Percentiles rank a stretch among this genome's conserved stretches.
These are phyloP conservation scores for Penicillium sp. DNA, from an alignment of 2,329 filamentous ascomycete species.

Conservation along the genomic window DNA sequence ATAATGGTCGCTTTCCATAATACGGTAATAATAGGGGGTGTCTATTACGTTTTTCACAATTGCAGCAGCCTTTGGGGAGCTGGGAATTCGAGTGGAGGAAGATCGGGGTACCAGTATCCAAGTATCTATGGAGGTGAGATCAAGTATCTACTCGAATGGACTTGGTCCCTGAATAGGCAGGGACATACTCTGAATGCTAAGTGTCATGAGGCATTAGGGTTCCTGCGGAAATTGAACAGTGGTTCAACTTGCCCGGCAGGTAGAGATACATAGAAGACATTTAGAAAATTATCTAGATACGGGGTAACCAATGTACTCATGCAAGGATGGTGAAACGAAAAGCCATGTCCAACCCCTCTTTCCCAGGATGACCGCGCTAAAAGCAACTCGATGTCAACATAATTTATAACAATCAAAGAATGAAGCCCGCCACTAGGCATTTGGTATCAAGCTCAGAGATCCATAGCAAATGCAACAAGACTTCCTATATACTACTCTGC, in stretches of 20 bases:
- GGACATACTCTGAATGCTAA: background rate
- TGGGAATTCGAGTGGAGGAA: too few relatives aligned
- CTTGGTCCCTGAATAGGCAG: background rate
- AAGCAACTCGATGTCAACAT: background rate
- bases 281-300: background rate
- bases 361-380: background rate
- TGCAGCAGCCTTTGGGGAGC: too few relatives aligned
- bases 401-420: background rate
- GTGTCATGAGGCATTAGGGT: background rate
- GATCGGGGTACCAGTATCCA: too few relatives aligned
- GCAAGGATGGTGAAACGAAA: background rate
- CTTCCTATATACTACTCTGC: slow-evolving; percentile 35
- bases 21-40: too few relatives aligned
- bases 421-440: background rate
- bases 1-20: too few relatives aligned
- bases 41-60: too few relatives aligned
- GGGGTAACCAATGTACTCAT: background rate
- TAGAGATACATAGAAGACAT: background rate
- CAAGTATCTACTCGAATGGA: background rate
- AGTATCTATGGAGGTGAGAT: too few relatives aligned
- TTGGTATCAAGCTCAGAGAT: background rate
- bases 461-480: background rate
- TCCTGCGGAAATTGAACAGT: background rate
- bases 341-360: background rate
- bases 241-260: background rate